Conservation (phyloP, 108 stramenopile species). For the Aurantiochytrium sp. region DNA sequence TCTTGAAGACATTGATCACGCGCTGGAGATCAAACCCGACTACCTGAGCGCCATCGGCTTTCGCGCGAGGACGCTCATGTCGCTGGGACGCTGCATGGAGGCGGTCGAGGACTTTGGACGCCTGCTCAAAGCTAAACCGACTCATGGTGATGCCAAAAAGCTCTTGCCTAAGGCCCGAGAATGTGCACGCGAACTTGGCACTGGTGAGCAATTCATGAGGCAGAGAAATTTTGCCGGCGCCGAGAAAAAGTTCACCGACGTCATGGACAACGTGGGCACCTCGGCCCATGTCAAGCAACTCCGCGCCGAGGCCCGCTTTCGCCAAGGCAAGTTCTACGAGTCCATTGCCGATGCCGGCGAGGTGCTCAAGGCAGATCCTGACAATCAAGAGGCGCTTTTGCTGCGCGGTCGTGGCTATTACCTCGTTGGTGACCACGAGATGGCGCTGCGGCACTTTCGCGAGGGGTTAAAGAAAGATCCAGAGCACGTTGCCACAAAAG, state of each 20-base stretch:
- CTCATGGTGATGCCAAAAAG: not conserved
- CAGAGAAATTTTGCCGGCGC: not conserved
- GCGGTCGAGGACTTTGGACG: constrained; percentile 16
- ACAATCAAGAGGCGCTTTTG: constrained; percentile 72
- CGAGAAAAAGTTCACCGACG: not conserved
- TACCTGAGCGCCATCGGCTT: constrained; percentile 38
- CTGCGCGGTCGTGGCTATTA: constrained; percentile 76
- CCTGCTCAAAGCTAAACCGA: not conserved
- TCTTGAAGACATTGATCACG: constrained; percentile 28
- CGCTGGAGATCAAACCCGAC: constrained; percentile 38
- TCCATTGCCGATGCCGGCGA: constrained; percentile 70
- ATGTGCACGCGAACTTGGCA: not conserved
- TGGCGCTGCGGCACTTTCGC: constrained; percentile 77
- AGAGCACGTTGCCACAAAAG: constrained; percentile 82
- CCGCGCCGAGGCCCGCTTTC: constrained; percentile 65
- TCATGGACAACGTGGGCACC: not conserved
- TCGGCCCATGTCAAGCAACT: constrained; percentile 65
- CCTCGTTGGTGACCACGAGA: constrained; percentile 73
- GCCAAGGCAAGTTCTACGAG: constrained; percentile 67
- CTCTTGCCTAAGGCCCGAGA: constrained; percentile 3
- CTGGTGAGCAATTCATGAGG: not conserved
- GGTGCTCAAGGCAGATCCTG: constrained; percentile 68
- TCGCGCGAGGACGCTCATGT: constrained; percentile 36
- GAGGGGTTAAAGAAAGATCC: constrained; percentile 87
- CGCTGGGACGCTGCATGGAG: constrained; percentile 39